Base-by-base conservation (phyloP, 2,329 filamentous ascomycete species). In the Leptographium procerum region DNA sequence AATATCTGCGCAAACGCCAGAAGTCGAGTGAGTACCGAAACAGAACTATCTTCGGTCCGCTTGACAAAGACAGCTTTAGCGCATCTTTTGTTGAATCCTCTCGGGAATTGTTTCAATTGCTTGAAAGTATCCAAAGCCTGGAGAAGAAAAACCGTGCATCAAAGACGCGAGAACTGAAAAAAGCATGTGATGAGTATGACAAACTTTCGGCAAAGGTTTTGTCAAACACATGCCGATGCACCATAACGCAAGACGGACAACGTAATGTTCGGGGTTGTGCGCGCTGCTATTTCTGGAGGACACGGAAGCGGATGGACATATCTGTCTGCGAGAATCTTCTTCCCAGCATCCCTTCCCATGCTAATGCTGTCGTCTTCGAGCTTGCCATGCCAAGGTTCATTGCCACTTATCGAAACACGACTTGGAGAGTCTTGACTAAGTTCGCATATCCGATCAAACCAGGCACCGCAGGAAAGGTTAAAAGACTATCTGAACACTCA, bases 21-120 rank as follows among this genome's bases (percentile, higher is more conserved):
- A 60, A 55, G 2, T 56, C 57, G 0, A 67, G 65, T 26, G 16
- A 58, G 0, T 58, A 62, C 4, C 40, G 59, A 0, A 62, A 63
- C 1, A 70, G 64, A 3, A 79, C 73, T 0, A 78, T 85, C 0
- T 76, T 85, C 22, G 71, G 72, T n/a, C 68, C 69, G 33, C 75
- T 73, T 1, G 57, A 59, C 1, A 57, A 65, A 29, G 70, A 68
- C 28, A 82, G 68, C 57, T 75, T 83, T 55, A 76, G 79, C 0
- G 70, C 71, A 0, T 64, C 68, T 0, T 85, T 74, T 58, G 75
- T 76, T 33, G 67, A 75, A 1, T 60, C 65, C 9, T 72, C 69
- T 9, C 48, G 60, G 0, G 45, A 62, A 45, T 62, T 69, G 40
- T 48, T 33, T 16, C 31, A 36, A 0, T 50, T 70, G 0, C 64